Evolutionary conservation across 169 alveolate genomes (phyloP), one percentile per base, ranked within the genome.

Genomic region (Cryptosporidium felis): DNA sequence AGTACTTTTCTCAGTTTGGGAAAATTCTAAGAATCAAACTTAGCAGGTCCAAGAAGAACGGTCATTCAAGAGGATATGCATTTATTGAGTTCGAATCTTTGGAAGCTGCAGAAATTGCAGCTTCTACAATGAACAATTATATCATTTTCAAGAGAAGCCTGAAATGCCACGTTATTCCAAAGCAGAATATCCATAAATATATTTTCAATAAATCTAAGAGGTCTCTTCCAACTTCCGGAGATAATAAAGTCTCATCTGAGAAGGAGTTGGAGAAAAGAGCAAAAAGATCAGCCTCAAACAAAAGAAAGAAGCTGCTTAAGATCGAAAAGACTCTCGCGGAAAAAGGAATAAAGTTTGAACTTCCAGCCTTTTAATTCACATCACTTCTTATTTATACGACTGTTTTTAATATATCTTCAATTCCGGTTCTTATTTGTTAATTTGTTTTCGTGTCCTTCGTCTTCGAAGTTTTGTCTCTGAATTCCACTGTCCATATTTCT

Each of bases 1-100:
- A 81, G 45, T 94, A 92, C 91, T 93, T 94, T 88, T 44, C 81
- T 12, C 96, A 94, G 89, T 94, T 94, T 81, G 97, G 97, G 0
- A 60, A 59, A 16, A 88, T 94, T 41, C 60, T 80, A 12, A 89
- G 93, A 42, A 32, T 92, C 36, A 88, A 90, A 53, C 62, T 91
- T 46, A 65, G 92, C 23, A 80, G 96, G 62, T 80, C 90, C 81
- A 88, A 90, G 82, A 89, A 92, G 91, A 94, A 93, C 62, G 97
- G 96, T 14, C 91, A 94, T 42, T 82, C 94, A 14, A 91, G 81
- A 53, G 96, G 97, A 32, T 94, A 94, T 80, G 96, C 93, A 14
- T 94, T 92, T 80, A 80, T 94, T 49, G 95, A 94, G 59, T 95
- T 94, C 60, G 93, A 92, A 26, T 92, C 91, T 23, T 81, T 82